Conservation (phyloP, 176 grass and related monocot genomes). For the Carex pumila region DNA sequence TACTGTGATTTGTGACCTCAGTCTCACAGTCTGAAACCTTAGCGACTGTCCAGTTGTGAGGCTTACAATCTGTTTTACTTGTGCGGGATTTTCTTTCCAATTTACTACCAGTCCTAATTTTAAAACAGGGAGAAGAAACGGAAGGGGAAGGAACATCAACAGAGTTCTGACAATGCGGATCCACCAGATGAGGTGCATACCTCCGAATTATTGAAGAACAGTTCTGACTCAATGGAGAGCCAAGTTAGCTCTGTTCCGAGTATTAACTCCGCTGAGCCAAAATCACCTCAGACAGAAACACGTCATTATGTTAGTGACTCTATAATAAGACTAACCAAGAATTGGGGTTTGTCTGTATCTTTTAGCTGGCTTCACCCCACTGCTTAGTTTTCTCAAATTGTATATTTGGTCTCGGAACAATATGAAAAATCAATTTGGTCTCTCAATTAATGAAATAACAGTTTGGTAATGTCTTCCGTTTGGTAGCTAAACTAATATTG, state of each 20-base stretch:
- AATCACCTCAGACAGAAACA: background rate
- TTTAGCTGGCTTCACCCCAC: background rate
- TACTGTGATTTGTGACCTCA: background rate
- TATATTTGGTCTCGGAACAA: background rate
- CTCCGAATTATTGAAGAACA: background rate
- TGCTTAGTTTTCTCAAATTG: background rate
- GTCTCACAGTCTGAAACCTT: background rate
- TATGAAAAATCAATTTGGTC: background rate
- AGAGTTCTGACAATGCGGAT: conserved; percentile 4
- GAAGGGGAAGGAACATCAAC: conserved; percentile 2
- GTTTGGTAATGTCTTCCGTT: background rate
- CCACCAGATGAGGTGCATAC: background rate
- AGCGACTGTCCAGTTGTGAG: background rate
- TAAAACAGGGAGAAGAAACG: background rate
- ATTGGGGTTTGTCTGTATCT: background rate
- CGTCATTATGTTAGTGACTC: conserved; percentile 10
- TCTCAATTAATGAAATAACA: background rate
- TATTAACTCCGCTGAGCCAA: background rate
- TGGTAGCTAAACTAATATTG: background rate
- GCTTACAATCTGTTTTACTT: background rate
- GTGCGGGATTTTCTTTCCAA: background rate
- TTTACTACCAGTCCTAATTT: background rate
- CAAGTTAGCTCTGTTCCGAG: conserved; percentile 13
- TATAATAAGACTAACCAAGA: background rate
- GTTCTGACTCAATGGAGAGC: background rate